These are phyloP conservation scores for Botrytis byssoidea DNA, from an alignment of 2,329 filamentous ascomycete species.

Conservation along the genomic window DNA sequence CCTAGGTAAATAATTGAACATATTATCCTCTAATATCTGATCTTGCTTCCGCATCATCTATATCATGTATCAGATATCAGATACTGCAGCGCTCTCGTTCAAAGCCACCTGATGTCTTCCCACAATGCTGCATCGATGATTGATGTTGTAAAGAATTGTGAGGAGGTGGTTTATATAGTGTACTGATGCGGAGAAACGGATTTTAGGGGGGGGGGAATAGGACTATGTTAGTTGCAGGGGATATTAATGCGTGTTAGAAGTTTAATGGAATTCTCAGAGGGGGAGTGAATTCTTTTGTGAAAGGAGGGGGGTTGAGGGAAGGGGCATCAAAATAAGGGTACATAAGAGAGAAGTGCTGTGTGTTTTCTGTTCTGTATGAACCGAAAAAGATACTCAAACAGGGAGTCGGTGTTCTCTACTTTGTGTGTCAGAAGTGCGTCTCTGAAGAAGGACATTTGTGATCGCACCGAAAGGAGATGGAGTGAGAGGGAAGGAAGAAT, in stretches of 20 bases:
- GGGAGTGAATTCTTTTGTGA: not conserved
- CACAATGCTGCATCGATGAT: not conserved
- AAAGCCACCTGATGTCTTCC: too few relatives aligned
- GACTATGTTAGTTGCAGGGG: not conserved
- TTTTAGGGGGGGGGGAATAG: not conserved
- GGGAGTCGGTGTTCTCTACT: too few relatives aligned
- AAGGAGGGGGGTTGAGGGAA: not conserved
- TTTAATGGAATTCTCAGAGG: not conserved
- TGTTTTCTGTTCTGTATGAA: not conserved
- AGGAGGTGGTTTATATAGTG: not conserved
- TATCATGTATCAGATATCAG: too few relatives aligned
- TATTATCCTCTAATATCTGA: too few relatives aligned
- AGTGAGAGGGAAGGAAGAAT: too few relatives aligned
- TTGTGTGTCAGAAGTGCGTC: too few relatives aligned
- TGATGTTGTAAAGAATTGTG: fast-evolving
- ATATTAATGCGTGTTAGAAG: not conserved
- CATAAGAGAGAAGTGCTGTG: not conserved
- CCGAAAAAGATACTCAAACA: too few relatives aligned
- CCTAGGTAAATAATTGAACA: too few relatives aligned
- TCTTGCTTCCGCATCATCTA: too few relatives aligned
- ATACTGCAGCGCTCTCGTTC: too few relatives aligned
- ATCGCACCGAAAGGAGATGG: too few relatives aligned
- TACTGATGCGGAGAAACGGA: not conserved
- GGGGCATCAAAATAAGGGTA: not conserved
- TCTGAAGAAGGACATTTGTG: fast-evolving